Evolutionary conservation across 1,284 basidiomycete species (phyloP), one percentile per base, ranked within the genome.

Genomic region (Fistulina hepatica): DNA sequence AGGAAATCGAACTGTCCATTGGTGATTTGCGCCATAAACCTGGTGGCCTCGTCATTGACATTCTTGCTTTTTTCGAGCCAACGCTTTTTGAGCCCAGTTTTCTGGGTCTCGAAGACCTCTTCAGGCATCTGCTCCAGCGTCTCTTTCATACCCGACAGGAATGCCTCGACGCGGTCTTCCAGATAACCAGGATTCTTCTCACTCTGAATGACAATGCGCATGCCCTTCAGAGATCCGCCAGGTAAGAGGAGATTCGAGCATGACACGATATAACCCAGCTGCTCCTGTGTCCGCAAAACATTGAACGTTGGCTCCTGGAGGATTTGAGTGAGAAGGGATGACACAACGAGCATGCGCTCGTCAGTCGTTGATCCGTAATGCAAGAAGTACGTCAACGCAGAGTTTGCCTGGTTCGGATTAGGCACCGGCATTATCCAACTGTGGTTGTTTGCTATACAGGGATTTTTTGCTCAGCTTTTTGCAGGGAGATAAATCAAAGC

Each of bases 301-400:
- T 95, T 83, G 61, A 98, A 99, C n/a, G 82, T 74, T 1, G 94
- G 93, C 52, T 98, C 95, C 8, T 71, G 65, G 23, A 90, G 65
- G 43, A 95, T 82, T 51, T 91, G 90, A 0, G 71, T 69, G 23
- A 85, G 66, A 22, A 89, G 65, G 6, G 71, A 60, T 33, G 74
- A 65, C 2, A 65, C 64, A 20, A 81, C 76, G 15, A 80, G 72
- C 10, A 67, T 58, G n/a, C 59, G 69, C 22, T 69, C 62, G 47
- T 83, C 67, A 3, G 59, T 61, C 26, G 72, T 54, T 20, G 71
- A 65, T 34, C 91, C 88, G 40, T 83, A 67, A 53, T 89, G 76
- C 38, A 81, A 58, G 53, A 79, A 86, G 60, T 92, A 93, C 3
- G 78, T 76, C 44, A 94, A 56, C 13, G 81, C 73, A 12, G 81